Conservation (phyloP, 352 stramenopile genomes). For the Globisporangium heterothallicum region DNA sequence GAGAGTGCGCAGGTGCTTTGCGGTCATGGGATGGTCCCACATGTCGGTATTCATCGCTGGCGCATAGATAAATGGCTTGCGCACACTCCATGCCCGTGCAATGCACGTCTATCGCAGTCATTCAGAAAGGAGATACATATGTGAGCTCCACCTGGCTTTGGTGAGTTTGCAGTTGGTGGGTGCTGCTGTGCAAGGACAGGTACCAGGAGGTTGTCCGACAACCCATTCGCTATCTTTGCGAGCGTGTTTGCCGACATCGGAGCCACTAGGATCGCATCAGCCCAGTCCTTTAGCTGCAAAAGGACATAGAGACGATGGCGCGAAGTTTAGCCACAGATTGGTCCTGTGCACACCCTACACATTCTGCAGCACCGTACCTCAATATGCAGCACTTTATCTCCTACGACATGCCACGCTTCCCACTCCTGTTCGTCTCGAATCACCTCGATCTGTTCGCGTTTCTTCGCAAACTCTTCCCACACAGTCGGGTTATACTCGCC, state of each 20-base stretch:
- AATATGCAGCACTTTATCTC: slow-evolving; percentile 85
- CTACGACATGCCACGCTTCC: slow-evolving; percentile 66
- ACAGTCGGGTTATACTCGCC: slow-evolving; percentile 58
- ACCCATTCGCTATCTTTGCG: slow-evolving; percentile 88
- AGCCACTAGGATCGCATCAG: slow-evolving; percentile 87
- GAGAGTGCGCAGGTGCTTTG: slow-evolving; percentile 60
- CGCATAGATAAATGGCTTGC: slow-evolving; percentile 91
- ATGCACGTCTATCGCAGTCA: slow-evolving; percentile 75
- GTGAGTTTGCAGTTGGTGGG: not conserved
- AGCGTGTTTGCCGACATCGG: slow-evolving; percentile 90
- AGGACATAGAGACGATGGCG: not conserved
- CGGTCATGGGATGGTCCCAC: slow-evolving; percentile 94
- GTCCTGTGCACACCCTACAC: not conserved
- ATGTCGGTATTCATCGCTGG: slow-evolving; percentile 98
- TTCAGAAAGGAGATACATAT: not conserved
- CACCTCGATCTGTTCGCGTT: slow-evolving; percentile 29
- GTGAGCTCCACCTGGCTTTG: not conserved
- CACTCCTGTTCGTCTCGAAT: slow-evolving; percentile 82
- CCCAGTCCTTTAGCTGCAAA: slow-evolving; percentile 91
- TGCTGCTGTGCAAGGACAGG: slow-evolving; percentile 5
- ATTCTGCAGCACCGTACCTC: too few species aligned
- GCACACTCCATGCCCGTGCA: slow-evolving; percentile 89
- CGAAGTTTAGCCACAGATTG: not conserved
- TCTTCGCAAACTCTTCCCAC: slow-evolving; percentile 42
- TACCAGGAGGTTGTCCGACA: slow-evolving; percentile 94